A percentile compares a stretch with the other conserved stretches of the same genome.
Conservation (phyloP, 768 basidiomycete species). For the Hericium coralloides region DNA sequence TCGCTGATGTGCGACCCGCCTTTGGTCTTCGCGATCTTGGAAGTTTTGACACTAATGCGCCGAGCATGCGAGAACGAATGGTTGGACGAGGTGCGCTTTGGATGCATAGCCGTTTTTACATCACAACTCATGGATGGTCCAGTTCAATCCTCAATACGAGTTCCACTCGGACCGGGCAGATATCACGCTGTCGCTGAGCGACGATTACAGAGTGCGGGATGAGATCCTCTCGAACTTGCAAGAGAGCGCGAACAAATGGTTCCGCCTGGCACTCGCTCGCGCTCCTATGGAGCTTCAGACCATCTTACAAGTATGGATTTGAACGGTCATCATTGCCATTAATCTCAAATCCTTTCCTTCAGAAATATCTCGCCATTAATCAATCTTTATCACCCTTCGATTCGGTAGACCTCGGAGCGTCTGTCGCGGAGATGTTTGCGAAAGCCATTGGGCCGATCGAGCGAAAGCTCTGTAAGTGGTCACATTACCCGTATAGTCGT, state of each 20-base stretch:
- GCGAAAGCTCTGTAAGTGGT: slow-evolving; percentile 59
- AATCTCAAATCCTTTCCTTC: background rate
- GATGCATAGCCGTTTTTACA: background rate
- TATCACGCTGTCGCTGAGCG: slow-evolving; percentile 72
- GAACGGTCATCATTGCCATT: background rate
- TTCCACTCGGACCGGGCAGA: slow-evolving; percentile 72
- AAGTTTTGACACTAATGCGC: slow-evolving; percentile 83
- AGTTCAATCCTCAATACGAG: slow-evolving; percentile 86
- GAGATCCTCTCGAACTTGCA: slow-evolving; percentile 74
- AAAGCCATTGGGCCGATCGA: slow-evolving; percentile 73
- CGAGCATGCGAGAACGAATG: slow-evolving; percentile 87
- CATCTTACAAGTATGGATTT: slow-evolving; percentile 65
- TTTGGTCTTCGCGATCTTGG: slow-evolving; percentile 83
- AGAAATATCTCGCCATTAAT: slow-evolving; percentile 86
- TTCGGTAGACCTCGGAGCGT: slow-evolving; percentile 83
- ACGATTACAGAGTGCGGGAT: slow-evolving; percentile 78
- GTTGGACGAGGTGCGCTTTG: slow-evolving; percentile 65
- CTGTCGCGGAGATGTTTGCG: slow-evolving; percentile 79
- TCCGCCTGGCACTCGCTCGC: slow-evolving; percentile 75
- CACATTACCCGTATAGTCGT: background rate
- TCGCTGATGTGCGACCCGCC: slow-evolving; percentile 88
- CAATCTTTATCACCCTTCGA: slow-evolving; percentile 62
- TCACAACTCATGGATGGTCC: background rate
- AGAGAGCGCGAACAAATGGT: slow-evolving; percentile 72
- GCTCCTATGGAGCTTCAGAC: slow-evolving; percentile 91